Conservation (phyloP, 2,329 filamentous ascomycete genomes). For the Colletotrichum tanaceti region DNA sequence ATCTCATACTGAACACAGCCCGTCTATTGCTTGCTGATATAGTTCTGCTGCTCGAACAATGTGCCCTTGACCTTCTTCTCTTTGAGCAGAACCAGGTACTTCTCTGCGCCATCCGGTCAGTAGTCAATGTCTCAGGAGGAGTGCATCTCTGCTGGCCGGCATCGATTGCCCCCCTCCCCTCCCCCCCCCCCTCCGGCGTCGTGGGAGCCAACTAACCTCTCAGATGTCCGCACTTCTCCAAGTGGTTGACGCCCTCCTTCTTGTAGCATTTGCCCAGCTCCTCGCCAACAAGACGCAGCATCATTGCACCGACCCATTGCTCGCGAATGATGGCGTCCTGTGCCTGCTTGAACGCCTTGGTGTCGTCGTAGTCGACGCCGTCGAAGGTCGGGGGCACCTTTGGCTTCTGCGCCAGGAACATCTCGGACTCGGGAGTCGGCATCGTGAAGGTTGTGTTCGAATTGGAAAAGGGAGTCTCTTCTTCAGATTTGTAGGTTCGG, state of each 20-base stretch:
- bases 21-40: conserved; percentile 63
- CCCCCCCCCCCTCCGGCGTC: neutral
- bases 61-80: conserved; percentile 82
- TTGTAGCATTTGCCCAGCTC: conserved; percentile 89
- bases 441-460: conserved; percentile 58
- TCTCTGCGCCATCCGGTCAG: conserved; percentile 63
- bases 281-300: conserved; percentile 83
- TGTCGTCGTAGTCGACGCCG: conserved; percentile 88
- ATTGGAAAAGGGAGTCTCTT: neutral
- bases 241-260: conserved; percentile 85
- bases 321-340: conserved; percentile 86
- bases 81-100: conserved; percentile 82
- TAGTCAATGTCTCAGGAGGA: conserved; percentile 5
- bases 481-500: conserved; percentile 1
- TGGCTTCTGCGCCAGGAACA: conserved; percentile 87
- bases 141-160: conserved; percentile 4
- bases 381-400: conserved; percentile 85
- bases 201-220: conserved; percentile 72
- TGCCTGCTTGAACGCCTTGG: conserved; percentile 81
- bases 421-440: conserved; percentile 85
- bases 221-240: conserved; percentile 86
- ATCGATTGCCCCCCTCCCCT: neutral
- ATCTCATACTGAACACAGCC: conserved; percentile 37
- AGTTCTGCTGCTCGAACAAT: conserved; percentile 83
- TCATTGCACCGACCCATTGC: conserved; percentile 92